Evolutionary conservation across 2,329 filamentous ascomycete species (phyloP).

Genomic region (Akanthomyces uredinophilus): DNA sequence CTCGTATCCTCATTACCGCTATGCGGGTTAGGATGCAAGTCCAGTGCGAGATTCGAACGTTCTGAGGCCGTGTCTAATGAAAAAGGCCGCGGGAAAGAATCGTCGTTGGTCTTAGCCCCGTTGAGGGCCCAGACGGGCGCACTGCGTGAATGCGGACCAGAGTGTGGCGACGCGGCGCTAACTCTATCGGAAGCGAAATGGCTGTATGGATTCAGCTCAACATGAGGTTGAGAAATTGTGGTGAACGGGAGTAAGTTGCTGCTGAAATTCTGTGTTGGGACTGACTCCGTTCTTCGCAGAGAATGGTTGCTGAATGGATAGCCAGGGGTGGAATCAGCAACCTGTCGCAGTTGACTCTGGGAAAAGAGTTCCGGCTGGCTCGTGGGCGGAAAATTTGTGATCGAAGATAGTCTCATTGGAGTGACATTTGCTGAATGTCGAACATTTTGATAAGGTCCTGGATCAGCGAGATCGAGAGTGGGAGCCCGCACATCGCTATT

Average conservation of each 20-base stretch:
- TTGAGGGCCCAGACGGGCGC: neutral
- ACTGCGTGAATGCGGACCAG: neutral
- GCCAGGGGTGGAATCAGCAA: neutral
- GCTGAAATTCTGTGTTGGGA: neutral
- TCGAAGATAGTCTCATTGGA: slow-evolving; percentile 6
- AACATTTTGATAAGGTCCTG: neutral
- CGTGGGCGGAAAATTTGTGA: neutral
- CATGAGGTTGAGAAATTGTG: neutral
- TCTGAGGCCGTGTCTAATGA: neutral
- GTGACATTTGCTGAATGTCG: neutral
- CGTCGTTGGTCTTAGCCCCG: neutral
- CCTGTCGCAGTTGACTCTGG: neutral
- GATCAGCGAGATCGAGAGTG: neutral
- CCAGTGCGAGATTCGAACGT: neutral
- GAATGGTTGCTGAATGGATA: neutral
- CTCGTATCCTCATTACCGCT: too few relatives aligned
- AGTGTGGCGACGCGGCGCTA: neutral
- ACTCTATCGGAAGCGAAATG: neutral
- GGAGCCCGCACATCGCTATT: slow-evolving; percentile 12
- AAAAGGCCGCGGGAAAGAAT: neutral
- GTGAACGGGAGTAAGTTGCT: neutral
- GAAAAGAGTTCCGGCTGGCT: neutral
- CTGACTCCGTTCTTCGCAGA: neutral
- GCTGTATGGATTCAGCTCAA: slow-evolving; percentile 8
- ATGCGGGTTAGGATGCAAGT: neutral